Evolutionary conservation across 2,329 filamentous ascomycete species (phyloP), one percentile per base, ranked within the genome.

Genomic region (Cephalotrichum gorgonifer): DNA sequence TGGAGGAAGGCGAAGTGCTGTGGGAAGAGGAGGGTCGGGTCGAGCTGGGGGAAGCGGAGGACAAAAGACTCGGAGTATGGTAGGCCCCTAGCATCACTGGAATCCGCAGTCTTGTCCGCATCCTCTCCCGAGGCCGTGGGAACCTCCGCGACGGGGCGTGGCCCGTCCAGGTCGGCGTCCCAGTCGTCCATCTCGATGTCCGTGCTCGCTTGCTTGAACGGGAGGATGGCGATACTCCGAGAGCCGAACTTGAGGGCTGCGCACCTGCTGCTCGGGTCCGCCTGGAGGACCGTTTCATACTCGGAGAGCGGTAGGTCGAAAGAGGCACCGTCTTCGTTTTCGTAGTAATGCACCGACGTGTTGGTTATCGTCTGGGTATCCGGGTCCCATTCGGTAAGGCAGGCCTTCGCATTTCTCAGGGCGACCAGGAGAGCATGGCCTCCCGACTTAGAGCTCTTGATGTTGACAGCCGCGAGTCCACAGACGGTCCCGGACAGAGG

Each of bases 311-410:
- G 78, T 47, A 85, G 77, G 46, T 85, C 82, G 85, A 89, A 96
- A 0, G 91, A 90, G 54, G 81, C 85, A 48, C 85, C 82, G 62
- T 95, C 90, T 61, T 96, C 90, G 63, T 93, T 87, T 65, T 98
- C 93, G 68, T 97, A 98, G 73, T 90, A 97, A 70, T 98, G 93
- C 59, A 98, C 91, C 47, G 91, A 97, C 54, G 93, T 80, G 48
- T 91, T 97, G 57, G 85, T 83, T 57, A 97, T 82, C 47, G 79
- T 79, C 65, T 86, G 76, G 56, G 80, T 81, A 62, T 85, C 81
- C 8, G 88, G 82, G 62, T 97, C 88, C 93, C 93, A 98, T 69
- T 96, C 88, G 50, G 95, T 76, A 64, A 98, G 73, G 65, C 87
- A 94, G 61, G 97, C 76, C 68, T 95, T 95, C 39, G 93, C 93